Evolutionary conservation across 306 rosid species (phyloP).

Genomic region (Begonia loranthoides): DNA sequence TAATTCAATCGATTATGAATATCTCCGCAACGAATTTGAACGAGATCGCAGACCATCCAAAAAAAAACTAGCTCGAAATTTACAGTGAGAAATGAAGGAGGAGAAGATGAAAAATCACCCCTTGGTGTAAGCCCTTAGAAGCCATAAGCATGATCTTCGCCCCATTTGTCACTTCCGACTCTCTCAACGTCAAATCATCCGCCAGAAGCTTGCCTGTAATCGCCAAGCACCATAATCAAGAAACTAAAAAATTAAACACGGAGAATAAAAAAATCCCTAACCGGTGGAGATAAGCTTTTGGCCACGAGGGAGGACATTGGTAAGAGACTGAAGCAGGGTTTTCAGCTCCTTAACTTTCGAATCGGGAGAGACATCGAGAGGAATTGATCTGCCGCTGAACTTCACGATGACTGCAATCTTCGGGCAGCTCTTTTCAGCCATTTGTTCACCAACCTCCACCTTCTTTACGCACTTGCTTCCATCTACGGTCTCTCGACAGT

Average conservation of each 20-base stretch:
- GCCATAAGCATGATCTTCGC: constrained; percentile 89
- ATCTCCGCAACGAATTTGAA: no score
- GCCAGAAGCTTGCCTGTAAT: constrained; percentile 70
- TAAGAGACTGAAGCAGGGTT: constrained; percentile 59
- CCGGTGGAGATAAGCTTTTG: constrained; percentile 93
- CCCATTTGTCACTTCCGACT: constrained; percentile 47
- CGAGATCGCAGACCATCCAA: no score
- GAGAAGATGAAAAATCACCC: constrained; percentile 31
- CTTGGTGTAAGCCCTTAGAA: constrained; percentile 88
- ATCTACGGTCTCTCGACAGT: background rate
- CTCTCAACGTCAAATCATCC: constrained; percentile 47
- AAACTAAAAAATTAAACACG: no score
- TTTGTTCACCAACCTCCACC: constrained; percentile 25
- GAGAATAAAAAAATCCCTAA: background rate
- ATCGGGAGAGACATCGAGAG: constrained; percentile 42
- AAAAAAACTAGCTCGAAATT: no score
- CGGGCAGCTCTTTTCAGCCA: constrained; percentile 6
- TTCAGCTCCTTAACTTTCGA: constrained; percentile 64
- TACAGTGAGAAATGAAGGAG: no score
- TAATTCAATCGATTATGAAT: no score
- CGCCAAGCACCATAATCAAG: constrained; percentile 9
- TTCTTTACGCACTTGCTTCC: constrained; percentile 2
- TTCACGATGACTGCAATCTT: constrained; percentile 40
- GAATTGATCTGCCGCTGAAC: constrained; percentile 46
- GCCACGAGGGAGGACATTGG: constrained; percentile 87